Evolutionary conservation across 371 early-diverging fungal species (phyloP).

Genomic region (Mucor sp.): DNA sequence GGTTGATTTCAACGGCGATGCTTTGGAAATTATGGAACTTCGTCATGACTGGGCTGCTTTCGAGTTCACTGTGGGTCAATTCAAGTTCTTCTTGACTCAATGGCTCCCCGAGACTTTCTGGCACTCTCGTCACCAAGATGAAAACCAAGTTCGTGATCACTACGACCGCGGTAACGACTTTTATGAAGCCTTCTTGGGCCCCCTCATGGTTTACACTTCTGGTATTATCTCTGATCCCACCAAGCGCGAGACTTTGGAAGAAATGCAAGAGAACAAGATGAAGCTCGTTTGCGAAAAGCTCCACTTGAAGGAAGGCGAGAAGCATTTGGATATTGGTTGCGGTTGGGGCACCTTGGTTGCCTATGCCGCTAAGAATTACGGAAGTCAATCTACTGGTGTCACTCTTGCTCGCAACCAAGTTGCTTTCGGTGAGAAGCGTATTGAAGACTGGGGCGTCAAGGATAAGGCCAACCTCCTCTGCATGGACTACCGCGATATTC

Average conservation of each 20-base stretch:
- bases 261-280: slow-evolving; percentile 95
- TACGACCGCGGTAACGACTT: slow-evolving; percentile 98
- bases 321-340: slow-evolving; percentile 96
- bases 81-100: slow-evolving; percentile 90
- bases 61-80: slow-evolving; percentile 81
- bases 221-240: slow-evolving; percentile 83
- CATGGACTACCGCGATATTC: slow-evolving; percentile 97
- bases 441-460: slow-evolving; percentile 81
- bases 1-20: slow-evolving; percentile 90
- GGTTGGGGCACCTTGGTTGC: slow-evolving; percentile 97
- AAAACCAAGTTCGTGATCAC: slow-evolving; percentile 95
- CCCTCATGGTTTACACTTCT: slow-evolving; percentile 94
- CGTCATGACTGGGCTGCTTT: slow-evolving; percentile 96
- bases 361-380: slow-evolving; percentile 88
- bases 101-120: slow-evolving; percentile 95
- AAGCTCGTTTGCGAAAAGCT: slow-evolving; percentile 86
- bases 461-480: slow-evolving; percentile 79
- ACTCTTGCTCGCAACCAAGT: slow-evolving; percentile 93
- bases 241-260: slow-evolving; percentile 86
- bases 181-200: slow-evolving; percentile 93
- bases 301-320: slow-evolving; percentile 86
- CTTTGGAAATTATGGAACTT: slow-evolving; percentile 85
- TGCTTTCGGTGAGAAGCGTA: slow-evolving; percentile 83
- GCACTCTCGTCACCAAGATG: slow-evolving; percentile 96
- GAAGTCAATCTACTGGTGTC: slow-evolving; percentile 89